These are phyloP conservation scores for Rhizopus microsporus DNA, from an alignment of 371 early-diverging fungal species.

Conservation along the genomic window DNA sequence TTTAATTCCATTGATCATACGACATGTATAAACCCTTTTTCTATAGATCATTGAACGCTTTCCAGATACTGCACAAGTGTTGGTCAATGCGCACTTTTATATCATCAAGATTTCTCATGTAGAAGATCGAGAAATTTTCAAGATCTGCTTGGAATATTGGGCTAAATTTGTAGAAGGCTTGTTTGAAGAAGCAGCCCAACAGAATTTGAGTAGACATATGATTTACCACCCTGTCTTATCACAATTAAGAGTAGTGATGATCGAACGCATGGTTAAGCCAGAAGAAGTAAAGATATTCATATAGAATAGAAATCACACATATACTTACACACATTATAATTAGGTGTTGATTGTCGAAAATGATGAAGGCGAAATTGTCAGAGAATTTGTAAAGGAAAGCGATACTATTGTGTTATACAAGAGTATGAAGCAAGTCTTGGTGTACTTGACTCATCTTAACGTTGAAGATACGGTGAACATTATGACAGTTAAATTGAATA, in stretches of 20 bases:
- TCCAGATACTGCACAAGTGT: constrained; percentile 59
- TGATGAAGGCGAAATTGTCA: constrained; percentile 99
- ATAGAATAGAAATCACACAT: background rate
- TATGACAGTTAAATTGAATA: constrained; percentile 88
- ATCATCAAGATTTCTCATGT: constrained; percentile 88
- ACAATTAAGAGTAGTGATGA: constrained; percentile 88
- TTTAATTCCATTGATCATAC: background rate
- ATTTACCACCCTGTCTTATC: constrained; percentile 83
- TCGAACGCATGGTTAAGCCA: constrained; percentile 96
- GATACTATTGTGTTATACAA: constrained; percentile 98
- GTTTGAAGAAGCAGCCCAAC: constrained; percentile 81
- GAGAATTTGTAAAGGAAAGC: constrained; percentile 97
- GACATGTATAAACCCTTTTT: background rate
- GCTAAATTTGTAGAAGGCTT: constrained; percentile 84
- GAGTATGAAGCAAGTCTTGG: constrained; percentile 97
- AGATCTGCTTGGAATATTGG: constrained; percentile 98
- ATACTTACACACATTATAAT: background rate
- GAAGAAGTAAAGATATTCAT: constrained; percentile 74
- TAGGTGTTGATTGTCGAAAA: constrained; percentile 98
- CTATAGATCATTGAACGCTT: constrained; percentile 49
- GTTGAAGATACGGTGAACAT: constrained; percentile 90
- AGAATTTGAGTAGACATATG: constrained; percentile 17
- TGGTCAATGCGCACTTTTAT: constrained; percentile 88
- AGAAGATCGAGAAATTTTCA: constrained; percentile 96
- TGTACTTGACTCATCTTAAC: constrained; percentile 96